Base-by-base conservation (phyloP, 371 early-diverging fungal genomes). In the Mucor saturninus region DNA sequence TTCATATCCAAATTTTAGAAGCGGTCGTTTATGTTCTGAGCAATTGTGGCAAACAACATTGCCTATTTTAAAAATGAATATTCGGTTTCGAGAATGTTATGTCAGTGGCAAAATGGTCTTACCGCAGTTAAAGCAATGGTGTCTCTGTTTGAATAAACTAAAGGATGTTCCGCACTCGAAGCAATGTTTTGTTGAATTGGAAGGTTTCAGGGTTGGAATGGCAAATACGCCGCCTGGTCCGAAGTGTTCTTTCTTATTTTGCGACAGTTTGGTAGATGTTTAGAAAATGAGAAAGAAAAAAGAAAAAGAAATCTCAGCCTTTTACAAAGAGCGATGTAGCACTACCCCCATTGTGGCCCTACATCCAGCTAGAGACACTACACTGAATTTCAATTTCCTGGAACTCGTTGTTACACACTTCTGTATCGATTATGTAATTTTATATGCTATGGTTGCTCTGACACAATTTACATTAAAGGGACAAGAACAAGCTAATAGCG, bases 41-140 rank as follows among this genome's bases (percentile, higher is more conserved):
- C 84, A 84, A 37, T 66, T 70, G 7, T 61, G 61, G 54, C 84
- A 84, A 46, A 73, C 73, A 14, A 82, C 75, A 55, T 61, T 63
- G 8, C 84, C 84, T 83, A 58, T n/a, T 43, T 3, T 31, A 21
- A 54, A 28, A 54, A 28, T 45, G 11, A 43, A 13, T 14, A 56
- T 2, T 26, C 14, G 26, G 10, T 2, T 37, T 28, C 6, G 2
- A 46, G 6, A 29, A 21, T 4, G 42, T 31, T 35, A n/a, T 26
- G 28, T 58, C 4, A 8, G 35, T 21, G 21, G 21, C 21, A 21
- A 35, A 8, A 35, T 6, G 28, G 40, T 10, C 56, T 69, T 79
- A 82, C 84, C 84, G 57, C 84, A 84, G 38, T 80, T 75, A 50
- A 68, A 52, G 61, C 84, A 84, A 42, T 77, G 65, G 46, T 84